Evolutionary conservation across 2,329 filamentous ascomycete species (phyloP).

Genomic region (Colletotrichum noveboracense): DNA sequence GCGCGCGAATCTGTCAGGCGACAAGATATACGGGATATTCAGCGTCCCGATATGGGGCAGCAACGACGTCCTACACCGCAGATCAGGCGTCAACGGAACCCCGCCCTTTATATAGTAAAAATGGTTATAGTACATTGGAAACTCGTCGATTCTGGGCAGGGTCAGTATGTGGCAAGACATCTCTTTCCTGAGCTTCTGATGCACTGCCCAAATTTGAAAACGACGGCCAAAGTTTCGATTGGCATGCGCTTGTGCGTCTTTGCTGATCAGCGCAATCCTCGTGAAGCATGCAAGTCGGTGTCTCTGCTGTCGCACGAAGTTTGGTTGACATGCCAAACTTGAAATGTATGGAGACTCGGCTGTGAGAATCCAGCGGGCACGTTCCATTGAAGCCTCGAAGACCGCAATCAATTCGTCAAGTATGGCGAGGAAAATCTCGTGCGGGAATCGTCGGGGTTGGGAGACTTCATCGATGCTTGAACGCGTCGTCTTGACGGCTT

Average conservation of each 20-base stretch:
- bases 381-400: background rate
- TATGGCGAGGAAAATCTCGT: background rate
- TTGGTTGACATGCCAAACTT: rapidly evolving
- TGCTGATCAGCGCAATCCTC: background rate
- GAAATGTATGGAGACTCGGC: background rate
- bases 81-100: background rate
- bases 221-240: background rate
- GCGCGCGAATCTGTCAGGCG: background rate
- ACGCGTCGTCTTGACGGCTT: background rate
- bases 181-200: background rate
- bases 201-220: background rate
- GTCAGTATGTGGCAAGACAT: background rate
- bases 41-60: rapidly evolving
- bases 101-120: rapidly evolving
- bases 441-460: background rate
- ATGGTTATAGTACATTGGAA: rapidly evolving
- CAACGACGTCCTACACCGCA: rapidly evolving
- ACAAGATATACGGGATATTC: rapidly evolving
- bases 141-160: background rate
- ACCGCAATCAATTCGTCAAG: background rate
- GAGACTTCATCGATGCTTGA: background rate
- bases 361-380: rapidly evolving
- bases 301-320: background rate
- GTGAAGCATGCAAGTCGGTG: background rate
- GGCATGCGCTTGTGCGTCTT: background rate